Base-by-base conservation (phyloP, 306 rosid genomes). In the Sicyos baderoa region DNA sequence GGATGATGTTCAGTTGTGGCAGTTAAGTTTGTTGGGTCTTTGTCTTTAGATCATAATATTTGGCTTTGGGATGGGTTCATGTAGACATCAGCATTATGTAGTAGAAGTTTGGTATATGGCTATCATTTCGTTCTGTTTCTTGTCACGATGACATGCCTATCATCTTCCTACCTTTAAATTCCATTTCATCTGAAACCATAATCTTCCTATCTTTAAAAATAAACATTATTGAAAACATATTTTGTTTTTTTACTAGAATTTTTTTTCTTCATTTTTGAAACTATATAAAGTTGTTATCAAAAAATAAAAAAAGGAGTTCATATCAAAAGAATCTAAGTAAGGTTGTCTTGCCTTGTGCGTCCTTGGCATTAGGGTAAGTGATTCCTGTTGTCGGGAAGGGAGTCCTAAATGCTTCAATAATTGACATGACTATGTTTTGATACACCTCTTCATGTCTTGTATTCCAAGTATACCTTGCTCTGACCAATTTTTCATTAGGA, bases 11-110 rank as follows among this genome's bases (percentile, higher is more conserved):
- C 86, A 56, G 77, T 86, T 60, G 76, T 86, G 90, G 93, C 99
- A 90, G 96, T 94, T 90, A 90, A 88, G 97, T 90, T 93, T 89
- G 89, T 85, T 80, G 90, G 86, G 77, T 88, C 82, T 79, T 29
- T 29, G 35, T 29, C 76, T 82, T 73, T 78, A 81, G 81, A 84
- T 80, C 83, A 71, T 80, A 68, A 82, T 72, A 62, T 76, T 79
- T 80, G 55, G 74, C 78, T 70, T 74, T 82, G 65, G 77, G 81
- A 68, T 83, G 72, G 75, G 81, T 87, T 64, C 76, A 65, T 76
- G 76, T 75, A 74, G 75, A 81, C 82, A 66, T 74, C 74, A 60
- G 72, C 71, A 72, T 49, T 65, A 51, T 63, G 67, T 52, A 63
- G 58, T 72, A 52, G 60, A 65, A 49, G 54, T 42, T 75, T 69